Conservation (phyloP, 140 eudicot genomes). For the Cichorium intybus region DNA sequence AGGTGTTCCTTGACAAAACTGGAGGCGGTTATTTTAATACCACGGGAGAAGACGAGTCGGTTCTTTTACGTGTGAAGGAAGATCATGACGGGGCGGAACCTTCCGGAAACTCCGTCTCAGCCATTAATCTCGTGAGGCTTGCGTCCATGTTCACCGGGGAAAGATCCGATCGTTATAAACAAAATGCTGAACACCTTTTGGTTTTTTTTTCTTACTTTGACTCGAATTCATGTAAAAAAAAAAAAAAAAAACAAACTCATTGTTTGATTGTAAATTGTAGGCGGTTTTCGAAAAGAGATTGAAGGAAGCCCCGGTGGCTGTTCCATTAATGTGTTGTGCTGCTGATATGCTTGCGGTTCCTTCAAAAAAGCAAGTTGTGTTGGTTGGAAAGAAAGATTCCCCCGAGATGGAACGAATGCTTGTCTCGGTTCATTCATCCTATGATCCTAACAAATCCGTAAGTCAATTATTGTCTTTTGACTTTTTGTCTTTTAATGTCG, state of each 20-base stretch:
- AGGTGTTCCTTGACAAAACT: conserved; percentile 74
- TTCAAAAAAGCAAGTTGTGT: conserved; percentile 75
- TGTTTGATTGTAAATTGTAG: conserved; percentile 21
- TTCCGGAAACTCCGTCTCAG: conserved; percentile 90
- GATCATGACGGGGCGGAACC: conserved; percentile 99
- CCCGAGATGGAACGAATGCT: conserved; percentile 62
- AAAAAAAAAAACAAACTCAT: not conserved
- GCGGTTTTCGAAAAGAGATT: conserved; percentile 84
- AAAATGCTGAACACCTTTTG: conserved; percentile 70
- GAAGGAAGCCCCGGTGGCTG: conserved; percentile 69
- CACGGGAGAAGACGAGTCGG: conserved; percentile 81
- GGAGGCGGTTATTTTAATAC: conserved; percentile 96
- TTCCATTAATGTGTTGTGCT: conserved; percentile 88
- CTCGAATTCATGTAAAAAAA: not conserved
- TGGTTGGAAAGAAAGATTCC: conserved; percentile 60
- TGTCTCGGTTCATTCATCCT: conserved; percentile 64
- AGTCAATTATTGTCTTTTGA: conserved; percentile 23
- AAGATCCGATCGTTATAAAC: conserved; percentile 57
- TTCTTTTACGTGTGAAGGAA: conserved; percentile 94
- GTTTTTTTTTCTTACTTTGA: conserved; percentile 36
- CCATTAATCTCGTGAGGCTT: conserved; percentile 69
- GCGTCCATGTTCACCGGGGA: conserved; percentile 51
- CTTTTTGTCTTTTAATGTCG: conserved; percentile 12
- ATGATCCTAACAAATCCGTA: conserved; percentile 72
- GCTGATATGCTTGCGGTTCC: conserved; percentile 79